phyloP scores from a whole-genome alignment of 2,329 filamentous ascomycete genomes.

The Ophiostoma novo-ulmi region DNA sequence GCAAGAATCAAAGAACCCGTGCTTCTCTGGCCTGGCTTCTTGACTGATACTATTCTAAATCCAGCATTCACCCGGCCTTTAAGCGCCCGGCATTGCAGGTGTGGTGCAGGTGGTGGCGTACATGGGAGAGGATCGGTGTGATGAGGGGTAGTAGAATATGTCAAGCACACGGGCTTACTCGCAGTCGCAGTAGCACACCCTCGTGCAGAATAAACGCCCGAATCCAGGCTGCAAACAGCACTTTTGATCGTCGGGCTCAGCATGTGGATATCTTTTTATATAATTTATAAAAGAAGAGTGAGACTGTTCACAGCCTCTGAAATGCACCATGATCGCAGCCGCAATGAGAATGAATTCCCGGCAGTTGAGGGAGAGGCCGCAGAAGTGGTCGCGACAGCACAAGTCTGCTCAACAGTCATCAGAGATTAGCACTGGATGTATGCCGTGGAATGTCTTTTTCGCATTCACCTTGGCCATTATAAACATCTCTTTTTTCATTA shows the following conservation, averaged over 20 bases:
- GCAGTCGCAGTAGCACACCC: conserved; percentile 1
- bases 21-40: neutral
- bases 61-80: neutral
- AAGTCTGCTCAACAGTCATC: neutral
- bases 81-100: neutral
- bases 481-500: neutral
- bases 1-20: too few species aligned
- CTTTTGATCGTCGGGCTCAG: neutral
- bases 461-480: neutral
- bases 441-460: neutral
- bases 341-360: neutral
- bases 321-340: neutral
- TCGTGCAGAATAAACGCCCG: neutral
- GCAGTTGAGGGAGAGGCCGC: neutral
- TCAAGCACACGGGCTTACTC: neutral
- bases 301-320: too few species aligned
- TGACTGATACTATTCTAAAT: neutral
- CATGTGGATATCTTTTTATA: neutral
- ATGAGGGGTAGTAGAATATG: neutral
- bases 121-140: neutral
- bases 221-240: neutral
- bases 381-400: neutral
- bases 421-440: too few species aligned
- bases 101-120: too few species aligned
- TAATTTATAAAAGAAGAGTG: neutral